Conservation (phyloP, 225 moss, liverwort and hornwort species). For the Marchantia paleacea region DNA sequence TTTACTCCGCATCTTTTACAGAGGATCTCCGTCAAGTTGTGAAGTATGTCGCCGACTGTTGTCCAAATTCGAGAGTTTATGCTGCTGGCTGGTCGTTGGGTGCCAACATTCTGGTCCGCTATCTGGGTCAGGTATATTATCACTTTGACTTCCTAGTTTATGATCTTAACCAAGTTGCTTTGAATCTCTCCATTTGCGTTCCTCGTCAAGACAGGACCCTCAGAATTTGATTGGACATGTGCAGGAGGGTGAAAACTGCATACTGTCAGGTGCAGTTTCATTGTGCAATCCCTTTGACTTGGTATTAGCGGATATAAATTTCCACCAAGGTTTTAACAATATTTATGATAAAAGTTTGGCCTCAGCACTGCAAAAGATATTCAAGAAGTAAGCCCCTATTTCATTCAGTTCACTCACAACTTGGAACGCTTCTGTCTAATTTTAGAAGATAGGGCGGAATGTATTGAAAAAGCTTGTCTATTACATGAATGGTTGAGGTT, state of each 20-base stretch:
- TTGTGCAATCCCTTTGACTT: conserved; percentile 92
- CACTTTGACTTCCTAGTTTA: not conserved
- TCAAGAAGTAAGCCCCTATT: conserved; percentile 48
- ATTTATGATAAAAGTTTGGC: conserved; percentile 76
- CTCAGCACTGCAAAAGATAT: conserved; percentile 52
- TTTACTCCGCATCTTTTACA: conserved; percentile 94
- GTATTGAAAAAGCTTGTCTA: not conserved
- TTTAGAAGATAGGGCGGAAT: not conserved
- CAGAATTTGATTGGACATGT: conserved; percentile 2
- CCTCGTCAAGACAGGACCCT: not conserved
- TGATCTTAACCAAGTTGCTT: not conserved
- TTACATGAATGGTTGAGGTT: no score
- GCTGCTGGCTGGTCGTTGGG: conserved; percentile 91
- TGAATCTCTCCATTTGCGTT: not conserved
- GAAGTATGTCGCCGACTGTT: conserved; percentile 60
- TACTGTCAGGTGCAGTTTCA: conserved; percentile 80
- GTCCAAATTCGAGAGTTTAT: conserved; percentile 59
- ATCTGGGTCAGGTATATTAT: conserved; percentile 62
- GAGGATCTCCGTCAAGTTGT: conserved; percentile 95
- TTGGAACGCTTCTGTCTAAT: not conserved
- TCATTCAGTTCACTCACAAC: not conserved
- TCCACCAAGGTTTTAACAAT: conserved; percentile 89
- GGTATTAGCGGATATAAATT: conserved; percentile 67
- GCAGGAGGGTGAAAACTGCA: conserved; percentile 82
- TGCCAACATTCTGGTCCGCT: conserved; percentile 86